Conservation (phyloP, 2,329 filamentous ascomycete genomes). For the Aureobasidium subglaciale region DNA sequence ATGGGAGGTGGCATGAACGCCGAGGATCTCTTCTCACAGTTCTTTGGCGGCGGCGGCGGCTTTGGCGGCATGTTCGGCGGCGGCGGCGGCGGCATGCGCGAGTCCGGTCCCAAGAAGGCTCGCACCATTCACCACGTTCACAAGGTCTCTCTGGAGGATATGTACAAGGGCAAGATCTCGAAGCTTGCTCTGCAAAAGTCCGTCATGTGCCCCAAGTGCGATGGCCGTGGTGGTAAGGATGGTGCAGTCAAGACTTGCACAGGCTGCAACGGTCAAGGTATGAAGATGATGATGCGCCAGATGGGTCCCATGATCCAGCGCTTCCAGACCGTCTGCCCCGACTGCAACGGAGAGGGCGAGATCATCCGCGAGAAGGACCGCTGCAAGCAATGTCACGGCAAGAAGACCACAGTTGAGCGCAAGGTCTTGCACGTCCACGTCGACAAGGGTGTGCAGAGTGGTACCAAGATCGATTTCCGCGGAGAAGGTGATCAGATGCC, state of each 20-base stretch:
- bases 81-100: conserved; percentile 77
- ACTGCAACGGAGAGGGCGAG: conserved; percentile 96
- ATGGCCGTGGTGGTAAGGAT: conserved; percentile 91
- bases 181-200: conserved; percentile 97
- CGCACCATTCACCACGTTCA: conserved; percentile 97
- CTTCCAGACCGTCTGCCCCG: conserved; percentile 97
- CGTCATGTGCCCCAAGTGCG: conserved; percentile 91
- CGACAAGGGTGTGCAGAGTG: conserved; percentile 85
- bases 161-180: conserved; percentile 95
- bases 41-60: conserved; percentile 71
- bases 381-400: conserved; percentile 92
- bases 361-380: conserved; percentile 94
- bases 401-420: conserved; percentile 96
- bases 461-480: conserved; percentile 93
- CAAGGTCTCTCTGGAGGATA: conserved; percentile 95
- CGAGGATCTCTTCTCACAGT: conserved; percentile 93
- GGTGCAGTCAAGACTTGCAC: conserved; percentile 90
- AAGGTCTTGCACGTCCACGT: conserved; percentile 98
- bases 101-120: conserved; percentile 79
- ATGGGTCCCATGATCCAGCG: conserved; percentile 99
- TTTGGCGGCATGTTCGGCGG: conserved; percentile 62
- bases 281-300: conserved; percentile 99
- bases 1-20: conserved; percentile 77
- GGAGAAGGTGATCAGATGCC: conserved; percentile 96
- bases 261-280: conserved; percentile 87